phyloP scores from a whole-genome alignment of 495 filamentous ascomycete genomes.

The Achaetomiella virescens region DNA sequence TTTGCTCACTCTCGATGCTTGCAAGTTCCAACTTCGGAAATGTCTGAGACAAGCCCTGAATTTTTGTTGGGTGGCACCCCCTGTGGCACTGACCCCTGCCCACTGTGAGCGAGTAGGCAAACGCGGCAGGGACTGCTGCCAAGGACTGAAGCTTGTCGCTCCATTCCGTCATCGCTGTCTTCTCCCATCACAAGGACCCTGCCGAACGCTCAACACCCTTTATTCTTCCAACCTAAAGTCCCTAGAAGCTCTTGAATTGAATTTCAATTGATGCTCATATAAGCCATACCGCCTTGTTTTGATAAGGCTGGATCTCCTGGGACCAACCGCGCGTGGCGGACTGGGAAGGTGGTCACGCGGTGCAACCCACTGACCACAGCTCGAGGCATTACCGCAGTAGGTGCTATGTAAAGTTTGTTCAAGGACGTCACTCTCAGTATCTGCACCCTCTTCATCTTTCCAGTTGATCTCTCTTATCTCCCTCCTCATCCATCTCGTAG shows the following conservation, averaged over 20 bases:
- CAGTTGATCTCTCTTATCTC: not conserved
- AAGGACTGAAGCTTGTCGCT: not conserved
- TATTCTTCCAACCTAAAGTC: no score
- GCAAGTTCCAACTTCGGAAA: no score
- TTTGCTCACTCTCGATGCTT: no score
- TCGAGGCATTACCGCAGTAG: no score
- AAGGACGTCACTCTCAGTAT: no score
- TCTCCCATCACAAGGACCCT: not conserved
- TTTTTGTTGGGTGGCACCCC: not conserved
- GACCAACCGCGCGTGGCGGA: slow-evolving; percentile 4
- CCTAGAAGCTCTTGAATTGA: not conserved
- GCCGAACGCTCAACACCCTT: no score
- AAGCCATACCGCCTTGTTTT: not conserved
- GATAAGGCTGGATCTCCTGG: not conserved
- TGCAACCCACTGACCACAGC: slow-evolving; percentile 1
- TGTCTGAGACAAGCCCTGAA: no score
- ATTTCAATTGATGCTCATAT: no score
- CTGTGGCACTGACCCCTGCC: not conserved
- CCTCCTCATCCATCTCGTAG: not conserved
- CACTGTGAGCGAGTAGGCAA: not conserved
- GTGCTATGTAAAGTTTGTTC: no score
- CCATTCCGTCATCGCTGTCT: not conserved
- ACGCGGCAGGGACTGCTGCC: not conserved
- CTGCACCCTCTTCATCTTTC: not conserved
- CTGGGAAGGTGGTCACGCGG: slow-evolving; percentile 18